A percentile compares a stretch with the other conserved stretches of the same genome.
Conservation (phyloP, 2,329 filamentous ascomycete species). For the Neopestalotiopsis sp. region DNA sequence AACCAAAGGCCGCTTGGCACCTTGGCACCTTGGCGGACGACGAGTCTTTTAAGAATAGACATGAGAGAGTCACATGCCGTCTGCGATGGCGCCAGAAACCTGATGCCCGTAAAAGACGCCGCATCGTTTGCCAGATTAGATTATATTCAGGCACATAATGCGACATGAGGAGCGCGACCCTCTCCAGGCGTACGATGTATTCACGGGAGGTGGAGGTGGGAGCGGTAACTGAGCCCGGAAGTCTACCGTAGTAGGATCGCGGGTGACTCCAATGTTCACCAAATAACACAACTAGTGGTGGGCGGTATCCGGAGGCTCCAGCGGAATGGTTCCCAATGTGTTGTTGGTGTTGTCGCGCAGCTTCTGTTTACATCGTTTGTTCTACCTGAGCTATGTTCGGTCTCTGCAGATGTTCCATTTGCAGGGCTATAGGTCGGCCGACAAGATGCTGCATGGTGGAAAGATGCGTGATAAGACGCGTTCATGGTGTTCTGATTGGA, state of each 20-base stretch:
- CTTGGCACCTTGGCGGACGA: conserved; percentile 7
- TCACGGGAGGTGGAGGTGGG: not conserved
- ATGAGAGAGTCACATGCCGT: conserved; percentile 5
- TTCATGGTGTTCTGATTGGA: not conserved
- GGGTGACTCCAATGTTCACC: not conserved
- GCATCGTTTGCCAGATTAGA: not conserved
- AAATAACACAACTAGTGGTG: too few relatives aligned
- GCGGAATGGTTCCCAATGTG: not conserved
- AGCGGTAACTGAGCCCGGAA: not conserved
- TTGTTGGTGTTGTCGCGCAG: not conserved
- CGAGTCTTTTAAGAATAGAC: not conserved
- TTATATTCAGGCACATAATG: not conserved
- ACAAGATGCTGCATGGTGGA: not conserved
- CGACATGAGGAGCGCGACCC: not conserved
- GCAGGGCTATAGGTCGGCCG: not conserved
- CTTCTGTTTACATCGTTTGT: not conserved
- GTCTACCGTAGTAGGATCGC: not conserved
- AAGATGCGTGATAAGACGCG: not conserved
- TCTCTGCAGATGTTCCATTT: not conserved
- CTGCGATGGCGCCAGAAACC: too few relatives aligned
- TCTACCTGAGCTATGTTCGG: not conserved
- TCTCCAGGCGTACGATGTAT: not conserved
- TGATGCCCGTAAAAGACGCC: not conserved
- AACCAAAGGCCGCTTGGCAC: conserved; percentile 9
- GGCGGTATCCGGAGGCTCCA: not conserved